These are phyloP conservation scores for Malassezia sp. DNA, from an alignment of 1,284 basidiomycete species.

Conservation along the genomic window DNA sequence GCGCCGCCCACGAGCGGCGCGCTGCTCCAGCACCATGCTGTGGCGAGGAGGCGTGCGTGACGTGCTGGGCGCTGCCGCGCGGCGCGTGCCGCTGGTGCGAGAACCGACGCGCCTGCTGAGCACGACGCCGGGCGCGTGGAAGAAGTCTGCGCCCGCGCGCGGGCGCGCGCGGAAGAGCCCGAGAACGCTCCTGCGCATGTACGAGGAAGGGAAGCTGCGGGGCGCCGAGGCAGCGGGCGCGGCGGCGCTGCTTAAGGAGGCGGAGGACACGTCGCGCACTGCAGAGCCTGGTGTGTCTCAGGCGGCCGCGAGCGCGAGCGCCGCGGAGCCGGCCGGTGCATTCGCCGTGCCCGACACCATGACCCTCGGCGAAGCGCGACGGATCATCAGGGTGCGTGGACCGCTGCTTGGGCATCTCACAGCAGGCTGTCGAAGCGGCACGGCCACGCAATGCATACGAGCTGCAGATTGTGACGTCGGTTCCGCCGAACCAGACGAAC, in stretches of 20 bases:
- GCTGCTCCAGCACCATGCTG: not conserved
- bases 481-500: conserved; percentile 41
- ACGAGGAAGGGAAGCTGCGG: conserved; percentile 8
- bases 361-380: conserved; percentile 9
- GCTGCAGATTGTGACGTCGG: conserved; percentile 39
- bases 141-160: conserved; percentile 29
- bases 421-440: conserved; percentile 20
- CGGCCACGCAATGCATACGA: conserved; percentile 39
- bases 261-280: not conserved
- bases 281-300: not conserved
- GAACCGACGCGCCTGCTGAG: conserved; percentile 11
- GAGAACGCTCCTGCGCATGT: conserved; percentile 13
- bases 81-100: not conserved
- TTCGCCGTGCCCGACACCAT: conserved; percentile 1
- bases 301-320: not conserved
- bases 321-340: not conserved
- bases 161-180: conserved; percentile 24
- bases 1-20: not conserved
- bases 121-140: conserved; percentile 16
- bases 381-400: conserved; percentile 10
- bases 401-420: not conserved
- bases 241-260: conserved; percentile 6
- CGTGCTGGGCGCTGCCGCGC: not conserved
- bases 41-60: not conserved
- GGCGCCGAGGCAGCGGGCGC: conserved; percentile 13